Conservation (phyloP, 768 basidiomycete species). For the Suillus subluteus region DNA sequence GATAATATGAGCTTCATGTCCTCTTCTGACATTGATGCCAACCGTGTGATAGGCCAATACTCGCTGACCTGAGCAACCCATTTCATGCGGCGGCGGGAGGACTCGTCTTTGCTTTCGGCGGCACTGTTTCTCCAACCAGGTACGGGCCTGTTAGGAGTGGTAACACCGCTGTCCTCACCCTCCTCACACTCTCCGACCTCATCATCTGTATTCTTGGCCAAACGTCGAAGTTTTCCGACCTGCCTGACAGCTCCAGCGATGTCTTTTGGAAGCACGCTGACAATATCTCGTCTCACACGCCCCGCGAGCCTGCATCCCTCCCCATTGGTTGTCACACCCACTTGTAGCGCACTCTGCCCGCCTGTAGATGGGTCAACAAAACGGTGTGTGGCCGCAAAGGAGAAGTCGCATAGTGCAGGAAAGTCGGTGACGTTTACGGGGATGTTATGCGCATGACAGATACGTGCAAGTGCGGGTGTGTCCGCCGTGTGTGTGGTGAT, state of each 20-base stretch:
- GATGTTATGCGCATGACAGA: slow-evolving; percentile 62
- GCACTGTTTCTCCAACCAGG: slow-evolving; percentile 43
- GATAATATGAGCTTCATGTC: slow-evolving; percentile 70
- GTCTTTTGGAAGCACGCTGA: slow-evolving; percentile 70
- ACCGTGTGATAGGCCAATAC: slow-evolving; percentile 85
- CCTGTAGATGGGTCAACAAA: slow-evolving; percentile 58
- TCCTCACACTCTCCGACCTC: slow-evolving; percentile 42
- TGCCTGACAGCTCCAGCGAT: slow-evolving; percentile 76
- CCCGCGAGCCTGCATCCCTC: slow-evolving; percentile 85
- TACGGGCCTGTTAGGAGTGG: slow-evolving; percentile 74
- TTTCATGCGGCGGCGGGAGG: slow-evolving; percentile 70
- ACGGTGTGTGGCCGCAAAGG: slow-evolving; percentile 84
- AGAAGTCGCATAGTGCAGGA: slow-evolving; percentile 86
- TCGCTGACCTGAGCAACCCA: slow-evolving; percentile 97
- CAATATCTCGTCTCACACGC: slow-evolving; percentile 81
- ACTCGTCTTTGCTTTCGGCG: slow-evolving; percentile 47
- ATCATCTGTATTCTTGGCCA: slow-evolving; percentile 42
- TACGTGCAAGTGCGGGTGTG: slow-evolving; percentile 56
- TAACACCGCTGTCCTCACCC: slow-evolving; percentile 54
- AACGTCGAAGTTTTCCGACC: slow-evolving; percentile 66
- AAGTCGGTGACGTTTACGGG: slow-evolving; percentile 89
- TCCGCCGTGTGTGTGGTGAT: slow-evolving; percentile 65
- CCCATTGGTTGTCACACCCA: slow-evolving; percentile 91
- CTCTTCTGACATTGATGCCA: slow-evolving; percentile 65
- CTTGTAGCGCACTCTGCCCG: slow-evolving; percentile 57